Base-by-base conservation (phyloP, 2,329 filamentous ascomycete genomes). In the Fusarium longipes region DNA sequence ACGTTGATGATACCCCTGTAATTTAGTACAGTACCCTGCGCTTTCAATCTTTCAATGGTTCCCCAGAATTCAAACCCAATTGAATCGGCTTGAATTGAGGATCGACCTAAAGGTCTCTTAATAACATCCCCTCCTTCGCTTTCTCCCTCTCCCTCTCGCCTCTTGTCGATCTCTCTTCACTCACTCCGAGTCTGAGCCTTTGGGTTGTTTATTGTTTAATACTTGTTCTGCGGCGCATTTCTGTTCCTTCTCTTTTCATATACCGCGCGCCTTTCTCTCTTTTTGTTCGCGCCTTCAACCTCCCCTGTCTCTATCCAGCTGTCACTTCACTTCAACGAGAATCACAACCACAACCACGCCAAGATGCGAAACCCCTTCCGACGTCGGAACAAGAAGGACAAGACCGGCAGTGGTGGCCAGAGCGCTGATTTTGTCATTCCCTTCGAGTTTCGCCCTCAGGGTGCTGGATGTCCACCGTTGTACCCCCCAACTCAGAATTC, bases 401-500 rank as follows among this genome's bases (percentile, higher is more conserved):
- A 68, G 48, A 70, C 74, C 53, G 63, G 71, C 53, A 68, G 73
- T 32, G 57, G 53, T 36, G 48, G 66, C 44, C 65, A 68, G 52
- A 70, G 65, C 50, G 65, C 69, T 56, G 67, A 73, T 22, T 67
- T 68, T 33, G 44, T 58, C 24, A 54, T 77, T 43, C 75, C 77
- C 14, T 61, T 71, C 22, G 74, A 78, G 38, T 68, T 76, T 44
- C 76, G 73, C n/a, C 67, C 75, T 45, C 57, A 63, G 17, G 70
- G 65, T 38, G 66, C 61, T 68, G 63, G 72, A 39, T 68, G 70
- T 27, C 61, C 72, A 18, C 72, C 69, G 50, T 68, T 72, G 24
- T 78, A 76, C 60, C 77, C 77, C 55, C 80, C 82, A 10, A 82
- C 80, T 7, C 68, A 70, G 24, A 70, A 74, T 27, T 86, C 84